A percentile compares a stretch with the other conserved stretches of the same genome.
These are phyloP conservation scores for Cryptosporidium muris DNA, from an alignment of 169 alveolate species.

Conservation along the genomic window DNA sequence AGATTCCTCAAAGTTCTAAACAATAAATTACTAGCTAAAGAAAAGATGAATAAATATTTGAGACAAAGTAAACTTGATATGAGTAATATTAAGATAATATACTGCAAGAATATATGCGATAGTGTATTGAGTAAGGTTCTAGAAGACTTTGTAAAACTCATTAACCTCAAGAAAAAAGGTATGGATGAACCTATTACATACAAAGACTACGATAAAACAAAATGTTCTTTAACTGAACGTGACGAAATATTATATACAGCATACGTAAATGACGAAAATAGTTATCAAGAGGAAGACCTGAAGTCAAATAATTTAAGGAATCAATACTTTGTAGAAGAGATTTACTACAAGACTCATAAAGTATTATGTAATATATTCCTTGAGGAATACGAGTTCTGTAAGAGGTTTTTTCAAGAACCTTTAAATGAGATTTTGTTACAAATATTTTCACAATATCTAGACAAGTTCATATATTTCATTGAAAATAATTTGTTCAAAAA, in stretches of 20 bases:
- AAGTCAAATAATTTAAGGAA: neutral
- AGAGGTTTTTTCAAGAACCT: neutral
- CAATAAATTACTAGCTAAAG: no score
- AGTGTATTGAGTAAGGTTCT: neutral
- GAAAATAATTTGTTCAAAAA: conserved; percentile 2
- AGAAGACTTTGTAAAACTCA: neutral
- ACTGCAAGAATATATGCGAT: no score
- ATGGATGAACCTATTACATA: conserved; percentile 6
- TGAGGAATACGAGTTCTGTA: conserved; percentile 11
- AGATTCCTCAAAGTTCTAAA: no score
- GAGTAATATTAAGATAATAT: no score
- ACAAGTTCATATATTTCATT: conserved; percentile 2
- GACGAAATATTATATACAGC: conserved; percentile 25
- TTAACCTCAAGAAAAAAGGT: neutral
- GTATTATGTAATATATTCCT: conserved; percentile 31
- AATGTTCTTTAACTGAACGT: conserved; percentile 5
- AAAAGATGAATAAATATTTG: no score
- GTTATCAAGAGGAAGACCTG: neutral
- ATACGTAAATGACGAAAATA: no score
- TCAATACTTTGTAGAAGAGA: conserved; percentile 8
- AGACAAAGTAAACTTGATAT: no score
- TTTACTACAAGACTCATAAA: conserved; percentile 22
- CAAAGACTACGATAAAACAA: conserved; percentile 36
- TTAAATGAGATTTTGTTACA: neutral
- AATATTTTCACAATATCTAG: conserved; percentile 12